Base-by-base conservation (phyloP, 306 rosid genomes). In the Cicer cuneatum region DNA sequence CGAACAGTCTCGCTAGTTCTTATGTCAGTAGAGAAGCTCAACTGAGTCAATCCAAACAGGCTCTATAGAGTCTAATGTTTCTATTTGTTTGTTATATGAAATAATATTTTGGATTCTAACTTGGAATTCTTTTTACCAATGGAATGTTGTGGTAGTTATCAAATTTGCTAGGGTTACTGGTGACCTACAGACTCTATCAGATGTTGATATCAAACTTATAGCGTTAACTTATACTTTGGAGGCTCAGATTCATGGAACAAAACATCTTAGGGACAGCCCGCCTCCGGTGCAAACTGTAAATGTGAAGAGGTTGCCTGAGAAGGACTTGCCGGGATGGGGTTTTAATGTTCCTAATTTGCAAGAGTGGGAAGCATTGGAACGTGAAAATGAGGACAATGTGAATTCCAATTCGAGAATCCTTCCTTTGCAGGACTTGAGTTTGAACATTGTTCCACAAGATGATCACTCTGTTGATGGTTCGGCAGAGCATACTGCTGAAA, bases 261-360 rank as follows among this genome's bases (percentile, higher is more conserved):
- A 80, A 12, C 92, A 90, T 59, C 87, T 93, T 48, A 84, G 93
- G 80, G 97, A 90, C 33, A 81, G 73, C 7, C 97, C 97, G 10
- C 96, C 96, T 4, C 93, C 96, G 7, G 87, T 93, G 4, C 96
- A 93, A 49, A 73, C 66, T 40, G 80, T 90, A 10, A 88, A 94
- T 65, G 90, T 86, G 10, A 87, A 72, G 88, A 86, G 95, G 83
- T 79, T 95, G 48, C 96, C 87, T 0, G 96, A 95, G 91, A 95
- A 95, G 86, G 99, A 92, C 41, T 10, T 92, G 95, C 98, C 96
- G 0, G 97, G 99, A 2, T 94, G 97, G 99, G 99, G 97, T 21
- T 75, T 83, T n/a, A 94, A 90, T 59, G 99, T 94, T 13, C 89
- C 96, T 7, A 92, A 89, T 89, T 79, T 90, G 83, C 71, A 87